phyloP scores from a whole-genome alignment of 768 basidiomycete species.

The Megacollybia marginata region DNA sequence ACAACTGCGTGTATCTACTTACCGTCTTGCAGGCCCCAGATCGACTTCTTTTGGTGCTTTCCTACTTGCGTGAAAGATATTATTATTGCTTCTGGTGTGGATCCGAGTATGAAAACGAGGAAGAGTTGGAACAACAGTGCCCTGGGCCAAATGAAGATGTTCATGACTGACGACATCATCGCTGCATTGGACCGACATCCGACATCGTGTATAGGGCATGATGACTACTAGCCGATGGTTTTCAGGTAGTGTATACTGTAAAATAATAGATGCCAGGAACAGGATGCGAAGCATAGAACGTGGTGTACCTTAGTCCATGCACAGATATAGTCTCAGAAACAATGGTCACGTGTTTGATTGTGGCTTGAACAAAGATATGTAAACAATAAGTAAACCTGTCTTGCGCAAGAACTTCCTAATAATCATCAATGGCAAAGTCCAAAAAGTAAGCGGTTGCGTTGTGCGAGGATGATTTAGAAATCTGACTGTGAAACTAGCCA shows the following conservation, averaged over 20 bases:
- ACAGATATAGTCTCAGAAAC: too few species aligned
- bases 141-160: slow-evolving; percentile 73
- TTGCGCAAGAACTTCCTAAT: too few species aligned
- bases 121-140: slow-evolving; percentile 58
- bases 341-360: too few species aligned
- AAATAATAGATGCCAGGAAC: too few species aligned
- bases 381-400: too few species aligned
- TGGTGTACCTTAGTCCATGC: too few species aligned
- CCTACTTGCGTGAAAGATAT: slow-evolving; percentile 67
- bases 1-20: slow-evolving; percentile 6
- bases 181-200: not conserved
- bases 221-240: too few species aligned
- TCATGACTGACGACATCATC: slow-evolving; percentile 49
- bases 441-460: slow-evolving; percentile 67
- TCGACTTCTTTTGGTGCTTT: slow-evolving; percentile 57
- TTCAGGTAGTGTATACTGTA: too few species aligned
- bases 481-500: slow-evolving; percentile 40
- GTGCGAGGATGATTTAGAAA: not conserved
- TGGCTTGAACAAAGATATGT: too few species aligned
- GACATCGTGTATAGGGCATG: too few species aligned
- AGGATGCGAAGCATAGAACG: too few species aligned
- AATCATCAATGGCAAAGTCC: slow-evolving; percentile 80
- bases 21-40: slow-evolving; percentile 50
- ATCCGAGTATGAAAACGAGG: slow-evolving; percentile 53
- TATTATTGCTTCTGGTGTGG: slow-evolving; percentile 90